Evolutionary conservation across 768 basidiomycete species (phyloP).

Genomic region (Boletus edulis): DNA sequence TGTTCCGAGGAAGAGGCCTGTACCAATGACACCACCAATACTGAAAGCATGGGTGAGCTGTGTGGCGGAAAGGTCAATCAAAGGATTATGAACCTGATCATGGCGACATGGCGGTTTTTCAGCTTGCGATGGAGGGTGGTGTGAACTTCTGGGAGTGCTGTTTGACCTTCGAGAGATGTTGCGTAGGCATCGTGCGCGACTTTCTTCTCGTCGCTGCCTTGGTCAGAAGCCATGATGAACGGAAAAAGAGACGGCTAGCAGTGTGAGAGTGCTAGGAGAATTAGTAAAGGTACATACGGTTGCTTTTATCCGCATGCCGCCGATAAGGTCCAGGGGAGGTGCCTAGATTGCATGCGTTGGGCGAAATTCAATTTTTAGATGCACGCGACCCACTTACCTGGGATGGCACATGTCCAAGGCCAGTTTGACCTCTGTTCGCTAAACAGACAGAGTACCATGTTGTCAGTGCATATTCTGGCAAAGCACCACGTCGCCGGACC

Average conservation of each 20-base stretch:
- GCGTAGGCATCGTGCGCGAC: not conserved
- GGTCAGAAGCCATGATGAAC: not conserved
- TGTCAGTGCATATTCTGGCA: no score
- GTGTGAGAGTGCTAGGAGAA: not conserved
- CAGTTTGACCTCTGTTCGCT: no score
- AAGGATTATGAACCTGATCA: slow-evolving; percentile 29
- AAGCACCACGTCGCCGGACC: no score
- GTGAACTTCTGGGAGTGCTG: not conserved
- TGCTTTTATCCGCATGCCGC: not conserved
- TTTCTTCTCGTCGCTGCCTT: slow-evolving; percentile 1
- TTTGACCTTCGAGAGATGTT: slow-evolving; percentile 12
- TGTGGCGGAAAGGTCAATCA: not conserved
- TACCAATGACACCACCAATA: slow-evolving; percentile 42
- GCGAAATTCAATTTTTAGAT: not conserved
- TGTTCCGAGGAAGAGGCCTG: slow-evolving; percentile 36
- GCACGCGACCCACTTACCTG: not conserved
- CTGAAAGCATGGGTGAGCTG: slow-evolving; percentile 6
- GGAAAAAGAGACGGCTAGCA: not conserved
- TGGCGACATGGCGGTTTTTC: slow-evolving; percentile 35
- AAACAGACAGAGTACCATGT: no score
- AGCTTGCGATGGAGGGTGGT: slow-evolving; percentile 26
- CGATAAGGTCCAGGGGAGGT: not conserved
- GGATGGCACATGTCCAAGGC: no score
- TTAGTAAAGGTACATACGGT: not conserved
- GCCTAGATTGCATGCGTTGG: not conserved